Evolutionary conservation across 192 early-diverging fungal genomes (phyloP).

Genomic region (Backusella tuberculispora): DNA sequence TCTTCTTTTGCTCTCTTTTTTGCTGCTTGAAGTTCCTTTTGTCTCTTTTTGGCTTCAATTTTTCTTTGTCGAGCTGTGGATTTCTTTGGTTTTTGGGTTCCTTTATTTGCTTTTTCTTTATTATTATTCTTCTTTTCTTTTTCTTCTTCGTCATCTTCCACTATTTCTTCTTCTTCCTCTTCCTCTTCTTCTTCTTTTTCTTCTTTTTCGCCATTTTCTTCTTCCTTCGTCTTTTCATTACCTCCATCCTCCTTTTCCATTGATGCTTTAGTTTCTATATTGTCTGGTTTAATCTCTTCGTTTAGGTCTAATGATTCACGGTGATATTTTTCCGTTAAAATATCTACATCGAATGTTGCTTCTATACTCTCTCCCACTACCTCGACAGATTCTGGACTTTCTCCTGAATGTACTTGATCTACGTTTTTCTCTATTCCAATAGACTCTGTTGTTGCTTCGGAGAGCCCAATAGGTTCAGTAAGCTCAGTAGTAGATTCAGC

Average conservation of each 20-base stretch:
- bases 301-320: background rate
- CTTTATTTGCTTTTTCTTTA: background rate
- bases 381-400: too few relatives aligned
- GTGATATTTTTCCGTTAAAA: too few relatives aligned
- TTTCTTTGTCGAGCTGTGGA: conserved; percentile 19
- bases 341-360: too few relatives aligned
- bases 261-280: background rate
- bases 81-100: conserved; percentile 14
- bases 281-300: background rate
- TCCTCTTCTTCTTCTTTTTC: background rate
- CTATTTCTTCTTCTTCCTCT: conserved; percentile 1
- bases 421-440: too few relatives aligned
- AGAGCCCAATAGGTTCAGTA: too few relatives aligned
- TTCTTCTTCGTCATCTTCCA: conserved; percentile 1
- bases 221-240: background rate
- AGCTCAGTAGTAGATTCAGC: background rate
- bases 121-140: background rate
- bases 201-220: background rate
- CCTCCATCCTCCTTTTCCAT: too few relatives aligned
- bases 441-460: too few relatives aligned
- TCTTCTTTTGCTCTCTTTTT: conserved; percentile 12
- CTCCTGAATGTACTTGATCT: too few relatives aligned
- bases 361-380: too few relatives aligned
- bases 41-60: conserved; percentile 28
- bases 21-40: conserved; percentile 25